phyloP scores from a whole-genome alignment of 352 stramenopile genomes.

The Blastocystis hominis region DNA sequence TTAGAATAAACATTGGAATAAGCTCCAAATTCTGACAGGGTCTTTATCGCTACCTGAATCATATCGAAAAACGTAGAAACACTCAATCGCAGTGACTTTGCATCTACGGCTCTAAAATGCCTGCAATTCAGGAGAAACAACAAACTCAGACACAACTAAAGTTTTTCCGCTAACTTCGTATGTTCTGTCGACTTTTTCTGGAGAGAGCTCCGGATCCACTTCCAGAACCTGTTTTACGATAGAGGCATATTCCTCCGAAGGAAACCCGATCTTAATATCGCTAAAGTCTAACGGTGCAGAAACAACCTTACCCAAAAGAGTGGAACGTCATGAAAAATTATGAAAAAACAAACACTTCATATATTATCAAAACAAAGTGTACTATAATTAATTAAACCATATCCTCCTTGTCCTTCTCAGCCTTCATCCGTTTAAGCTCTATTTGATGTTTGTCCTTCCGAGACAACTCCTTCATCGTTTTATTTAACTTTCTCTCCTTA shows the following conservation, averaged over 20 bases:
- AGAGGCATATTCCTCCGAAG: neutral
- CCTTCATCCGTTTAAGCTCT: slow-evolving; percentile 49
- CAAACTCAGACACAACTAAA: neutral
- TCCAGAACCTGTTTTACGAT: slow-evolving; percentile 35
- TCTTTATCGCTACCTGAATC: slow-evolving; percentile 28
- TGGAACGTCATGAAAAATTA: neutral
- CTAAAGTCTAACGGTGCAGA: neutral
- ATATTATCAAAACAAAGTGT: neutral
- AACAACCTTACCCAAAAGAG: neutral
- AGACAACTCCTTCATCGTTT: slow-evolving; percentile 45
- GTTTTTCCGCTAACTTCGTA: neutral
- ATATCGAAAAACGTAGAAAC: slow-evolving; percentile 57
- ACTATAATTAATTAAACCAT: slow-evolving; percentile 41
- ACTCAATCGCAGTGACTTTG: slow-evolving; percentile 20
- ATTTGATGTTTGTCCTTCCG: slow-evolving; percentile 43
- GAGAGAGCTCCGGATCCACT: slow-evolving; percentile 27
- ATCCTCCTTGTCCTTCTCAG: neutral
- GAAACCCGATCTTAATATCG: slow-evolving; percentile 20
- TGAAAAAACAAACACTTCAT: neutral
- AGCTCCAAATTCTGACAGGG: slow-evolving; percentile 14
- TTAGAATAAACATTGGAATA: neutral
- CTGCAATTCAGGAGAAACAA: neutral
- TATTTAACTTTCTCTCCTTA: slow-evolving; percentile 57
- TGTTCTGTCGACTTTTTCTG: slow-evolving; percentile 1
- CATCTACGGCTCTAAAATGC: slow-evolving; percentile 45